A percentile compares a stretch with the other conserved stretches of the same genome.
phyloP scores from a whole-genome alignment of 345 rosid genomes.

The Combretum micranthum region DNA sequence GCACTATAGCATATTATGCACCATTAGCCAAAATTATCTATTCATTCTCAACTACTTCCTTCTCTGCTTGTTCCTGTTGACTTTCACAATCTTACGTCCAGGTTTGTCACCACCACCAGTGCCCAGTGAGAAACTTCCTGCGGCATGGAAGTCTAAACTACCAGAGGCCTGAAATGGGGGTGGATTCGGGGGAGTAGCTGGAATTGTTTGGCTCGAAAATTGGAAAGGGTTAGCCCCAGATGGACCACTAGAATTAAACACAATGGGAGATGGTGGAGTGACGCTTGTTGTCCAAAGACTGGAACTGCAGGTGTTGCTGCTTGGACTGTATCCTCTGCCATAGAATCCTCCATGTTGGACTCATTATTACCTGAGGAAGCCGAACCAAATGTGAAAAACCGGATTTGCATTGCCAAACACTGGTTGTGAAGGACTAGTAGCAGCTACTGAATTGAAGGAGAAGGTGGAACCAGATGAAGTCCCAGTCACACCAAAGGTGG shows the following conservation, averaged over 20 bases:
- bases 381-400: conserved; percentile 39
- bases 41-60: too few species aligned
- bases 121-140: conserved; percentile 84
- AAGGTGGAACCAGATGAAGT: conserved; percentile 40
- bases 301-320: conserved; percentile 36
- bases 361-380: conserved; percentile 45
- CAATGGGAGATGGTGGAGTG: conserved; percentile 24
- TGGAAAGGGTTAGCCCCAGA: conserved; percentile 40
- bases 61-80: conserved; percentile 28
- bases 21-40: conserved; percentile 11
- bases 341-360: conserved; percentile 87
- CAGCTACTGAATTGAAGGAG: conserved; percentile 40
- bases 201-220: conserved; percentile 54
- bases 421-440: conserved; percentile 35
- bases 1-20: too few species aligned
- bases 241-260: conserved; percentile 1
- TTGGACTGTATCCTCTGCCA: conserved; percentile 91
- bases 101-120: conserved; percentile 67
- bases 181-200: conserved; percentile 30
- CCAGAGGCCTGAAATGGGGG: conserved; percentile 61
- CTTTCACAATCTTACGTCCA: conserved; percentile 39
- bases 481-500: conserved; percentile 7
- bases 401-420: conserved; percentile 41
- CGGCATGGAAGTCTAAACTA: conserved; percentile 54
- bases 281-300: conserved; percentile 45